Conservation (phyloP, 2,329 filamentous ascomycete genomes). For the Botrytis fragariae region DNA sequence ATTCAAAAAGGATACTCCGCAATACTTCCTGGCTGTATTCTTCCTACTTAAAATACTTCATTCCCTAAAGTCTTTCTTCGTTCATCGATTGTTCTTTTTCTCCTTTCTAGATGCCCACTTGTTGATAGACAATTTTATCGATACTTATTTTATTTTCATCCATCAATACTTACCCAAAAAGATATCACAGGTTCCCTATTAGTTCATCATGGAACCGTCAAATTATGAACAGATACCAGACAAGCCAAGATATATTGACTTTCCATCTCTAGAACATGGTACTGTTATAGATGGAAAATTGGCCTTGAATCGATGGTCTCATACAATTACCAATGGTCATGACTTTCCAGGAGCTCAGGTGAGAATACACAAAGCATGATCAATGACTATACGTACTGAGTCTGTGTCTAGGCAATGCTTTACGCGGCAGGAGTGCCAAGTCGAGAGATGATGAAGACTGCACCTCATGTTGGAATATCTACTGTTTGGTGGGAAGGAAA, state of each 20-base stretch:
- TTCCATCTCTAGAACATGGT: conserved; percentile 35
- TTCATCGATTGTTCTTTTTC: background rate
- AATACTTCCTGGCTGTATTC: background rate
- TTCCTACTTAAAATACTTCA: background rate
- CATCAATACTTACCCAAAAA: background rate
- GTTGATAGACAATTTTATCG: background rate
- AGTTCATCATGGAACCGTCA: conserved; percentile 31
- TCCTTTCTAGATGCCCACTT: background rate
- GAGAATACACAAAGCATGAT: conserved; percentile 28
- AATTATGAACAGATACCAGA: conserved; percentile 28
- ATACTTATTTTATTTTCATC: background rate
- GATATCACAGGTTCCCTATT: background rate
- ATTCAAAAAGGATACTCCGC: background rate
- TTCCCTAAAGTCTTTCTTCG: background rate
- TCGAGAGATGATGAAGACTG: conserved; percentile 80
- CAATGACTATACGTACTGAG: background rate
- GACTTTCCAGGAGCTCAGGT: conserved; percentile 76
- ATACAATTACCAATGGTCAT: conserved; percentile 64
- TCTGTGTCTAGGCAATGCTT: conserved; percentile 72
- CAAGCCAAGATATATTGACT: conserved; percentile 36
- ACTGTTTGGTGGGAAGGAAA: conserved; percentile 98
- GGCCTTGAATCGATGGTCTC: conserved; percentile 83
- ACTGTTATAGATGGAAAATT: conserved; percentile 51
- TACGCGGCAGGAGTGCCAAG: conserved; percentile 89
- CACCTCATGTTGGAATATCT: conserved; percentile 85